Evolutionary conservation across 1,284 basidiomycete genomes (phyloP).

Genomic region (Naganishia albida): DNA sequence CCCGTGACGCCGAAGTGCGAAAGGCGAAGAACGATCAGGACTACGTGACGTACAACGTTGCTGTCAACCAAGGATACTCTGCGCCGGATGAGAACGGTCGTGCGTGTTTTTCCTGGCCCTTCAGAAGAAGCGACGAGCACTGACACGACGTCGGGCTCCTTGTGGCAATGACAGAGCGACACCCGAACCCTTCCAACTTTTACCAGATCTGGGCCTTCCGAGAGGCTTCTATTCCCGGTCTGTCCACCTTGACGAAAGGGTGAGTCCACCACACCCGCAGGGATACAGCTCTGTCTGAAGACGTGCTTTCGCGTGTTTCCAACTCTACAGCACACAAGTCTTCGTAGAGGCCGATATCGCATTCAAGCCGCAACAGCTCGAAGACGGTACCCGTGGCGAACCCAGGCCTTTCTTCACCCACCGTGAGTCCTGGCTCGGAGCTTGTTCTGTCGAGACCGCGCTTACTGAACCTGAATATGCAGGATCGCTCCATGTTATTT

Average conservation of each 20-base stretch:
- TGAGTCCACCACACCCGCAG: not conserved
- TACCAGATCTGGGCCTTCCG: conserved; percentile 26
- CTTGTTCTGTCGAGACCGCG: no score
- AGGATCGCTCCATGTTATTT: conserved; percentile 21
- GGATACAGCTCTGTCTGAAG: not conserved
- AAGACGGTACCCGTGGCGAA: conserved; percentile 13
- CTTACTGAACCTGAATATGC: no score
- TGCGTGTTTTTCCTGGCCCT: not conserved
- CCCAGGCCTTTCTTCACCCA: conserved; percentile 24
- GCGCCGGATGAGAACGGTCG: conserved; percentile 21
- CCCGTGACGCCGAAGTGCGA: conserved; percentile 68
- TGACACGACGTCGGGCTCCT: not conserved
- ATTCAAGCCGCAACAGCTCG: conserved; percentile 7
- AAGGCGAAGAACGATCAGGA: conserved; percentile 71
- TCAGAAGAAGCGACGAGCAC: not conserved
- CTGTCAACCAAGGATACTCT: conserved; percentile 11
- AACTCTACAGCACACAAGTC: conserved; percentile 10
- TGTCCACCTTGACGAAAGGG: conserved; percentile 20
- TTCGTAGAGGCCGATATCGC: conserved; percentile 25
- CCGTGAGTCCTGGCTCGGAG: conserved; percentile 3
- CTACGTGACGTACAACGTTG: conserved; percentile 65
- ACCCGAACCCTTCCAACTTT: conserved; percentile 19
- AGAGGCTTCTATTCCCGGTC: conserved; percentile 2
- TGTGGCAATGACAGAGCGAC: conserved; percentile 4
- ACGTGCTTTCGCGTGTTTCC: not conserved